Evolutionary conservation across 208 protist genomes (phyloP).

Genomic region (Leishmania amazonensis): DNA sequence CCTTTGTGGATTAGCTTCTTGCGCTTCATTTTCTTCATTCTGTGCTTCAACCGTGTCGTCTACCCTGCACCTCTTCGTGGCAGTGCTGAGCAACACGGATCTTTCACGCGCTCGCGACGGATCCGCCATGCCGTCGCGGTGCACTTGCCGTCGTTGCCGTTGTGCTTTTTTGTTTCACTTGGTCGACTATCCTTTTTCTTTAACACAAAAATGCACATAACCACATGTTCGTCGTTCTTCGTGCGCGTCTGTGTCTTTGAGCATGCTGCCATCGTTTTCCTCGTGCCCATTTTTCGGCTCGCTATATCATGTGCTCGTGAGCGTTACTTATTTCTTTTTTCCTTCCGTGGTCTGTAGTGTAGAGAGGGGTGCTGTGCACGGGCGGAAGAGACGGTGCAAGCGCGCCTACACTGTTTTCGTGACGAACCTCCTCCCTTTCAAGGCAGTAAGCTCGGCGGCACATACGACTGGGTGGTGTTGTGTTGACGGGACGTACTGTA

Average conservation of each 20-base stretch:
- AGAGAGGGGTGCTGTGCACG: neutral
- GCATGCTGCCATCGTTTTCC: slow-evolving; percentile 6
- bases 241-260: neutral
- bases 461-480: neutral
- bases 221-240: neutral
- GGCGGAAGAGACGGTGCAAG: neutral
- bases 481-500: neutral
- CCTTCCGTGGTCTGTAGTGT: neutral
- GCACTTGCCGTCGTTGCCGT: neutral
- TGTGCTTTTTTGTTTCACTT: neutral
- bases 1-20: neutral
- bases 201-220: neutral
- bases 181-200: neutral
- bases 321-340: neutral
- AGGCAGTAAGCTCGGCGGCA: neutral
- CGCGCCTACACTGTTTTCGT: neutral
- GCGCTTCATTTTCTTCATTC: neutral
- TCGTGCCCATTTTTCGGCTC: slow-evolving; percentile 21
- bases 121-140: neutral
- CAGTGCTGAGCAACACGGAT: neutral
- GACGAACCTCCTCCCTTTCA: neutral
- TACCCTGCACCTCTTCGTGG: neutral
- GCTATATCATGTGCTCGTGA: neutral
- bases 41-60: neutral
- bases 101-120: neutral